Evolutionary conservation across 1,284 basidiomycete species (phyloP).

Genomic region (Ceratobasidium sp.): DNA sequence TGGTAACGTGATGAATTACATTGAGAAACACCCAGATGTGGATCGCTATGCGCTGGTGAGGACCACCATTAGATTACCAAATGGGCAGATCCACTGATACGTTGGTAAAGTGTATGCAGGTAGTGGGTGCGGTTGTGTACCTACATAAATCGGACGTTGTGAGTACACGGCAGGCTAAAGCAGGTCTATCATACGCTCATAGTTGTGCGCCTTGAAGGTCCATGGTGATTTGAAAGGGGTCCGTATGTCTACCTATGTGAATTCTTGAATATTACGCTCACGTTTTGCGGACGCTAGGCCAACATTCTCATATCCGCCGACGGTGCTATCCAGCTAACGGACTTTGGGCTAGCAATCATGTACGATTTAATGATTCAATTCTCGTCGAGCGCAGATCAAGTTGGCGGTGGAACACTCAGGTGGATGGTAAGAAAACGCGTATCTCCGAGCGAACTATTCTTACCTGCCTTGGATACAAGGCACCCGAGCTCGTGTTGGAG

Average conservation of each 20-base stretch:
- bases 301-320: neutral
- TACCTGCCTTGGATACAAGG: too few species aligned
- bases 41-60: conserved; percentile 1
- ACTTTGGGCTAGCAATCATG: conserved; percentile 8
- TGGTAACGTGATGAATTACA: neutral
- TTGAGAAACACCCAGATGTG: neutral
- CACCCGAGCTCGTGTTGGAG: too few species aligned
- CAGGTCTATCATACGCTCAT: neutral
- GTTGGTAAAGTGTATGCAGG: too few species aligned
- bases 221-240: conserved; percentile 10
- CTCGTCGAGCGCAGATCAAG: neutral
- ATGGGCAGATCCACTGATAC: neutral
- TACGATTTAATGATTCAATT: neutral
- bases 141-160: too few species aligned
- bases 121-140: too few species aligned
- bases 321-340: neutral
- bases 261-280: neutral
- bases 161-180: too few species aligned
- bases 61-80: too few species aligned
- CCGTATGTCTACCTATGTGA: neutral
- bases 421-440: too few species aligned
- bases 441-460: too few species aligned
- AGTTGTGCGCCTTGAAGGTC: neutral
- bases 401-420: too few species aligned
- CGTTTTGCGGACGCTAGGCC: neutral